phyloP scores from a whole-genome alignment of 768 basidiomycete genomes.

The Kwoniella dendrophila region DNA sequence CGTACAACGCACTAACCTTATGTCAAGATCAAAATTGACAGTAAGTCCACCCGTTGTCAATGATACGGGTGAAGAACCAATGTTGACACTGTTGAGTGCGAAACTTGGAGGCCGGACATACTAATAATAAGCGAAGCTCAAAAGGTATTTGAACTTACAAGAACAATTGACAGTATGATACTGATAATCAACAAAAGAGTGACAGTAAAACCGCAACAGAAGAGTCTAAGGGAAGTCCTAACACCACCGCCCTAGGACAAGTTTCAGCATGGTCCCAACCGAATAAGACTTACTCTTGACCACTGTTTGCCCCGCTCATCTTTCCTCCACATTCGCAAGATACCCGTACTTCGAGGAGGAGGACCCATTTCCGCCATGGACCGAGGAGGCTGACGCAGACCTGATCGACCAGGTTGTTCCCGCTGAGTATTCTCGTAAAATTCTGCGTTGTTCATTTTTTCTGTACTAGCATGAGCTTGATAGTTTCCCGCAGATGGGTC shows the following conservation, averaged over 20 bases:
- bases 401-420: constrained; percentile 38
- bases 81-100: constrained; percentile 42
- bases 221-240: constrained; percentile 41
- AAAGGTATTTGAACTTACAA: constrained; percentile 36
- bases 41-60: constrained; percentile 40
- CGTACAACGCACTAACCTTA: constrained; percentile 32
- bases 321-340: constrained; percentile 55
- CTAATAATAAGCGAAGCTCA: constrained; percentile 22
- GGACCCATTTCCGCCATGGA: constrained; percentile 42
- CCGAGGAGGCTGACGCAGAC: constrained; percentile 33
- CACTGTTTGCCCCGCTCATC: constrained; percentile 55
- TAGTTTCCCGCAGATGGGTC: constrained; percentile 19
- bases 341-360: constrained; percentile 52
- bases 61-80: constrained; percentile 45
- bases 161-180: constrained; percentile 45
- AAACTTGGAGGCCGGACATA: constrained; percentile 54
- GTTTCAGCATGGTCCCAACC: constrained; percentile 1
- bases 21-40: constrained; percentile 46
- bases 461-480: constrained; percentile 27
- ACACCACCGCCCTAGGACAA: constrained; percentile 47
- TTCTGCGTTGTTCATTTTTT: constrained; percentile 32
- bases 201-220: constrained; percentile 49
- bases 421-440: constrained; percentile 34
- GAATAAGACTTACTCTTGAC: constrained; percentile 41
- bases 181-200: constrained; percentile 46